A percentile compares a stretch with the other conserved stretches of the same genome.
These are phyloP conservation scores for Odontarrhena argentea DNA, from an alignment of 345 rosid genomes.

Conservation along the genomic window DNA sequence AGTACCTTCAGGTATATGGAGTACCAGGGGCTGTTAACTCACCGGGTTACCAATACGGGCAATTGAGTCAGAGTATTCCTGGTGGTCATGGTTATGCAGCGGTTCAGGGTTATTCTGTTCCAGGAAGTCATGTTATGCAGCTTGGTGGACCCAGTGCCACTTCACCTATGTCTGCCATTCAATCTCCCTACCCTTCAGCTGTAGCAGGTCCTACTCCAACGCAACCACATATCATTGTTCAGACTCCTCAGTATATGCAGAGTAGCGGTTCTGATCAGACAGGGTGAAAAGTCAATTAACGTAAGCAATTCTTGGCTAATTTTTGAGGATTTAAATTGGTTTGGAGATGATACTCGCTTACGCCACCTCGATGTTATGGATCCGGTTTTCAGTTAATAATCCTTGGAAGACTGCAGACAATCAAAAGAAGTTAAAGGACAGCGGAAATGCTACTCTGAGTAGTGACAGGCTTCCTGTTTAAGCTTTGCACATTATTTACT, in stretches of 20 bases:
- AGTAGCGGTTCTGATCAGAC: slow-evolving; percentile 86
- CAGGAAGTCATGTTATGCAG: slow-evolving; percentile 74
- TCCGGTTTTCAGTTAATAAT: slow-evolving; percentile 26
- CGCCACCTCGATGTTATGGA: background rate
- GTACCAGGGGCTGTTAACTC: slow-evolving; percentile 66
- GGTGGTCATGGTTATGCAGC: slow-evolving; percentile 71
- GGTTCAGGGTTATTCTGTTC: slow-evolving; percentile 68
- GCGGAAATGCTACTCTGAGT: slow-evolving; percentile 64
- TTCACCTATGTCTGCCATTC: slow-evolving; percentile 64
- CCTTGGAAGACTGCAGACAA: slow-evolving; percentile 31
- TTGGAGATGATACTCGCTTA: background rate
- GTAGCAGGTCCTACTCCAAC: slow-evolving; percentile 41
- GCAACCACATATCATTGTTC: slow-evolving; percentile 69
- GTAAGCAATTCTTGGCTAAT: slow-evolving; percentile 41
- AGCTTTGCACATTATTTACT: slow-evolving; percentile 72
- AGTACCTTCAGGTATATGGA: slow-evolving; percentile 83
- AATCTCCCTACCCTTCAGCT: slow-evolving; percentile 76
- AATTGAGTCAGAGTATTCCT: slow-evolving; percentile 64
- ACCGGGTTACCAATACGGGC: slow-evolving; percentile 69
- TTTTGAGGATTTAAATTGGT: background rate
- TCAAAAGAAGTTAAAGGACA: slow-evolving; percentile 47
- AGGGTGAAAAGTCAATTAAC: slow-evolving; percentile 68
- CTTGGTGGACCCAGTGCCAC: slow-evolving; percentile 59
- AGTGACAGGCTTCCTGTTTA: slow-evolving; percentile 81
- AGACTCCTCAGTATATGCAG: slow-evolving; percentile 76